Evolutionary conservation across 495 filamentous ascomycete species (phyloP).

Genomic region (Neurospora cerealis): DNA sequence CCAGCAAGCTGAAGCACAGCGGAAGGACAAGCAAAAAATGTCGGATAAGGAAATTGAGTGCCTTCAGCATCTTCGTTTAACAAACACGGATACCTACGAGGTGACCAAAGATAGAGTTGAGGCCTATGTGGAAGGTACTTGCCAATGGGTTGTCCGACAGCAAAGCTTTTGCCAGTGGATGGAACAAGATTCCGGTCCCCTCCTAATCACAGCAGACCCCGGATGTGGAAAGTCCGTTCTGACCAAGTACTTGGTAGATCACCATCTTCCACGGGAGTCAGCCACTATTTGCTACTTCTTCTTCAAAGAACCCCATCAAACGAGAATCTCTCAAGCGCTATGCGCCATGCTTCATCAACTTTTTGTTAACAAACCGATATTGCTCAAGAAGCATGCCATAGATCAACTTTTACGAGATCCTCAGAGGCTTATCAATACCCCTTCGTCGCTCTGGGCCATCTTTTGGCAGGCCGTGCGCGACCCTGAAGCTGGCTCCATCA

Average conservation of each 20-base stretch:
- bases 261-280: conserved; percentile 11
- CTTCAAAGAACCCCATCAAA: conserved; percentile 48
- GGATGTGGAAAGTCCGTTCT: conserved; percentile 49
- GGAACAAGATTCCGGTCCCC: conserved; percentile 9
- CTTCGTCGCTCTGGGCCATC: conserved; percentile 33
- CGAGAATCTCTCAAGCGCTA: conserved; percentile 26
- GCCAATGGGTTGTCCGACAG: conserved; percentile 31
- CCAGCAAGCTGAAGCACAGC: neutral
- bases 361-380: conserved; percentile 20
- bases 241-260: conserved; percentile 34
- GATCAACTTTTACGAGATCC: conserved; percentile 14
- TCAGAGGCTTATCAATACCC: conserved; percentile 18
- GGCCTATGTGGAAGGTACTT: conserved; percentile 21
- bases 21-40: neutral
- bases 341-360: conserved; percentile 40
- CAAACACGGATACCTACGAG: neutral
- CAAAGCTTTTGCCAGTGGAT: conserved; percentile 25
- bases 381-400: conserved; percentile 22
- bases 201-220: conserved; percentile 45
- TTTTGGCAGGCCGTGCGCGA: conserved; percentile 23
- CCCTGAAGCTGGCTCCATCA: conserved; percentile 30
- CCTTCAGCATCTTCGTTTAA: neutral
- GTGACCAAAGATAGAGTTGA: neutral
- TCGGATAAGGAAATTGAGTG: neutral
- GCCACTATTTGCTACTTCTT: conserved; percentile 43